Conservation (phyloP, 108 stramenopile species). For the Cyclotella atomus region DNA sequence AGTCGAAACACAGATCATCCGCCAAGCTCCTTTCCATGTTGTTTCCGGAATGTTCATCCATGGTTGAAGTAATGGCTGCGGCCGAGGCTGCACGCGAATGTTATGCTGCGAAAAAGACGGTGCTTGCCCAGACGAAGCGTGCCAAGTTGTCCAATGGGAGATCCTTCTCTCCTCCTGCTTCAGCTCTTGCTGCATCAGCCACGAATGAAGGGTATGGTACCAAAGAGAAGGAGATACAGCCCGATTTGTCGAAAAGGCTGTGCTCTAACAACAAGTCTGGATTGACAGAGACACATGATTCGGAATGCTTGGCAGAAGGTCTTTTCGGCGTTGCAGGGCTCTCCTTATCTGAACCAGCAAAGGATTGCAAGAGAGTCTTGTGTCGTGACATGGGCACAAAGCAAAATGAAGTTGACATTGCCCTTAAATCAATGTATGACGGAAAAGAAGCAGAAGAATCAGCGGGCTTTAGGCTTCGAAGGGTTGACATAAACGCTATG, state of each 20-base stretch:
- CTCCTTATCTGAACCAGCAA: constrained; percentile 41
- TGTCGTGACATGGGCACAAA: constrained; percentile 13
- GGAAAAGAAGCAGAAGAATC: not conserved
- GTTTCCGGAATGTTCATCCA: constrained; percentile 78
- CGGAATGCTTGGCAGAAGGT: constrained; percentile 6
- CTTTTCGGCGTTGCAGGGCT: constrained; percentile 35
- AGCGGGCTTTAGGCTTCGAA: constrained; percentile 57
- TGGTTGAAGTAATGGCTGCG: constrained; percentile 83
- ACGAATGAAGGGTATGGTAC: not conserved
- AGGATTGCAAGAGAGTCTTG: constrained; percentile 24
- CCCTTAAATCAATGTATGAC: constrained; percentile 59
- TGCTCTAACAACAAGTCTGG: too few species aligned
- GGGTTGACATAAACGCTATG: constrained; percentile 60
- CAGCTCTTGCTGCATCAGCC: not conserved
- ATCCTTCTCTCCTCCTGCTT: not conserved
- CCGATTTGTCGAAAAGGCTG: not conserved
- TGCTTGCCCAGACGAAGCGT: constrained; percentile 40
- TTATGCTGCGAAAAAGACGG: constrained; percentile 71
- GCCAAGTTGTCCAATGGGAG: constrained; percentile 21
- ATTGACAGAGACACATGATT: not conserved
- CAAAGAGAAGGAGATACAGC: not conserved
- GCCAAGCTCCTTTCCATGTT: constrained; percentile 76
- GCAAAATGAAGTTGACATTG: not conserved
- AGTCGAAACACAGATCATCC: constrained; percentile 83
- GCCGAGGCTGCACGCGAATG: constrained; percentile 78